Evolutionary conservation across 306 rosid species (phyloP).

Genomic region (Gillenia trifoliata): DNA sequence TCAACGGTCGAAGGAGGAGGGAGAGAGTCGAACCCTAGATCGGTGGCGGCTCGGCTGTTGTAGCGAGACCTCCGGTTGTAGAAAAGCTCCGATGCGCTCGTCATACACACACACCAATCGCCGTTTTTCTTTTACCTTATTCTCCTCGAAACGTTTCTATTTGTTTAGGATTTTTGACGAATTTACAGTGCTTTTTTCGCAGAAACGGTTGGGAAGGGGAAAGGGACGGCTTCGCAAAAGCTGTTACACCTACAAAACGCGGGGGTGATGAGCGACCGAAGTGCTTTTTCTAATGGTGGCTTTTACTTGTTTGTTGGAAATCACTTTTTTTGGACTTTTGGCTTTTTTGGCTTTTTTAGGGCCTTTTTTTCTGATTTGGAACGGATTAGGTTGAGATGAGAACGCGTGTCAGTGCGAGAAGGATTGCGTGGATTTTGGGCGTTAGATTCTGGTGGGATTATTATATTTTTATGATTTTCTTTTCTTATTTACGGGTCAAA

Average conservation of each 20-base stretch:
- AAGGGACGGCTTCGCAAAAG: neutral
- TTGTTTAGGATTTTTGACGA: neutral
- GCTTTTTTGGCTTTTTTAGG: neutral
- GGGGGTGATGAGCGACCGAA: neutral
- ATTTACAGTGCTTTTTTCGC: neutral
- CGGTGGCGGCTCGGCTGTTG: slow-evolving; percentile 51
- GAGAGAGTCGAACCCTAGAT: slow-evolving; percentile 39
- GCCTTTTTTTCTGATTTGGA: neutral
- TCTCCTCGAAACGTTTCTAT: neutral
- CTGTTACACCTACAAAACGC: neutral
- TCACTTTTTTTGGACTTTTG: neutral
- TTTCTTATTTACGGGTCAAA: too few species aligned
- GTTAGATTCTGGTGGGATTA: too few species aligned
- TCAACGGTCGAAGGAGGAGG: slow-evolving; percentile 9
- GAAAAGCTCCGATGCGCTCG: slow-evolving; percentile 95
- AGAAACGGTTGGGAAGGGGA: neutral
- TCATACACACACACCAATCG: slow-evolving; percentile 42
- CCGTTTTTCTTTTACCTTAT: neutral
- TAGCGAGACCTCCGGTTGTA: slow-evolving; percentile 62
- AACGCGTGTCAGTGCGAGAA: neutral
- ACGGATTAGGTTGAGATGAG: neutral
- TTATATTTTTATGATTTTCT: too few species aligned
- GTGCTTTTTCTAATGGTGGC: neutral
- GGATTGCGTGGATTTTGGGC: neutral
- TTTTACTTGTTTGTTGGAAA: neutral